Conservation (phyloP, 208 protist genomes). For the Crithidia sp. region DNA sequence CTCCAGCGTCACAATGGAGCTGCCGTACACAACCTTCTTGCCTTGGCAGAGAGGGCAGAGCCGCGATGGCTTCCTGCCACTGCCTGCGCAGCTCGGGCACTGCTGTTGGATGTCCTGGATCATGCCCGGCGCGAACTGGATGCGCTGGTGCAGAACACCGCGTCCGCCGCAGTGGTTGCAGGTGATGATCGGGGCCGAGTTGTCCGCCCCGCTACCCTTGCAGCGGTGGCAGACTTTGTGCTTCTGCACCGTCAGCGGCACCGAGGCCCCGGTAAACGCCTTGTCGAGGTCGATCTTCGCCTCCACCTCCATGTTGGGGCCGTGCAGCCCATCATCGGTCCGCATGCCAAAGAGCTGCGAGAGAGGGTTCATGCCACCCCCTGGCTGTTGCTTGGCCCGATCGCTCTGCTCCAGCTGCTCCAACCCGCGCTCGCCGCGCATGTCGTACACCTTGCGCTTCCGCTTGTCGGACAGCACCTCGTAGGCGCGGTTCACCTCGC, state of each 20-base stretch:
- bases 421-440: slow-evolving; percentile 87
- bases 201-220: slow-evolving; percentile 62
- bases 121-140: slow-evolving; percentile 79
- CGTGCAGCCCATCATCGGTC: slow-evolving; percentile 57
- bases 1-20: slow-evolving; percentile 56
- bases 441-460: slow-evolving; percentile 93
- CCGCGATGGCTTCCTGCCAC: slow-evolving; percentile 74
- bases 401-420: slow-evolving; percentile 69
- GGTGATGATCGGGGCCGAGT: slow-evolving; percentile 21
- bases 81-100: slow-evolving; percentile 89
- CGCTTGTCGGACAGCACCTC: slow-evolving; percentile 90
- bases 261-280: slow-evolving; percentile 92
- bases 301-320: slow-evolving; percentile 74
- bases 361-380: slow-evolving; percentile 49
- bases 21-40: slow-evolving; percentile 56
- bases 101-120: slow-evolving; percentile 72
- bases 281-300: slow-evolving; percentile 89
- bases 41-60: slow-evolving; percentile 83
- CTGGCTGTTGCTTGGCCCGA: slow-evolving; percentile 21
- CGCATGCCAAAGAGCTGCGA: slow-evolving; percentile 57
- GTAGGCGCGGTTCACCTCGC: slow-evolving; percentile 85
- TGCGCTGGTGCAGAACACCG: slow-evolving; percentile 67
- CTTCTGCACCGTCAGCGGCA: slow-evolving; percentile 79
- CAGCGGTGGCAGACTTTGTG: slow-evolving; percentile 87
- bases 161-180: slow-evolving; percentile 70